Conservation (phyloP, 768 basidiomycete species). For the Kwoniella botswanensis region DNA sequence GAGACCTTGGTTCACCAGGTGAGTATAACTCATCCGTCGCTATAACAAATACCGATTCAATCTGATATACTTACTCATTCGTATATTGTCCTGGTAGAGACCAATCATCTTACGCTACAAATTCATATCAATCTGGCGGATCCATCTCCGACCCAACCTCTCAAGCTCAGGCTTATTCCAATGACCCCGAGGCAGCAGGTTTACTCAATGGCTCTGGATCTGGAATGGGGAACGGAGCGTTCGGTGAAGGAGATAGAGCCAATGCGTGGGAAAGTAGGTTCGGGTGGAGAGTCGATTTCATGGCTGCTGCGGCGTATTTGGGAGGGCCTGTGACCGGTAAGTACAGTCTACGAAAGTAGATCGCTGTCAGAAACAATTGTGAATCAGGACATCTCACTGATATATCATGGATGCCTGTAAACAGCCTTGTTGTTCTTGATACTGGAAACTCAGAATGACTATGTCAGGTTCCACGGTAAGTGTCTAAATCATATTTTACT, state of each 20-base stretch:
- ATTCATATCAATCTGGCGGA: slow-evolving; percentile 75
- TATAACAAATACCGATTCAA: no score
- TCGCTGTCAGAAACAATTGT: background rate
- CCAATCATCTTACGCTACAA: slow-evolving; percentile 49
- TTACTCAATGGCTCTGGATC: slow-evolving; percentile 44
- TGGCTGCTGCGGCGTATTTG: slow-evolving; percentile 70
- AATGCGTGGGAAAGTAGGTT: slow-evolving; percentile 75
- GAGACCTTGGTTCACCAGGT: slow-evolving; percentile 66
- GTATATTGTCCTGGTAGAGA: slow-evolving; percentile 32
- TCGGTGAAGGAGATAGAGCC: slow-evolving; percentile 59
- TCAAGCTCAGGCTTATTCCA: slow-evolving; percentile 47
- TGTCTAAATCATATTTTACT: slow-evolving; percentile 10
- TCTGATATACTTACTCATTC: no score
- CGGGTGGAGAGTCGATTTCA: slow-evolving; percentile 70
- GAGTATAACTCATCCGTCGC: slow-evolving; percentile 22
- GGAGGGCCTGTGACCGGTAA: slow-evolving; percentile 75
- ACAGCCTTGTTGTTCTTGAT: slow-evolving; percentile 70
- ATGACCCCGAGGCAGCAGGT: slow-evolving; percentile 61
- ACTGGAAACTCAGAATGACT: slow-evolving; percentile 78
- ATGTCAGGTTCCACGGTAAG: slow-evolving; percentile 77
- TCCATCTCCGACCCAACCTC: slow-evolving; percentile 57
- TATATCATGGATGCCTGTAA: background rate
- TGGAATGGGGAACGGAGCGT: slow-evolving; percentile 54
- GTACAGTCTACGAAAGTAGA: slow-evolving; percentile 32
- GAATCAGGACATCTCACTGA: background rate